Evolutionary conservation across 83 land plant genomes (phyloP).

Genomic region (Isoetes engelmannii): DNA sequence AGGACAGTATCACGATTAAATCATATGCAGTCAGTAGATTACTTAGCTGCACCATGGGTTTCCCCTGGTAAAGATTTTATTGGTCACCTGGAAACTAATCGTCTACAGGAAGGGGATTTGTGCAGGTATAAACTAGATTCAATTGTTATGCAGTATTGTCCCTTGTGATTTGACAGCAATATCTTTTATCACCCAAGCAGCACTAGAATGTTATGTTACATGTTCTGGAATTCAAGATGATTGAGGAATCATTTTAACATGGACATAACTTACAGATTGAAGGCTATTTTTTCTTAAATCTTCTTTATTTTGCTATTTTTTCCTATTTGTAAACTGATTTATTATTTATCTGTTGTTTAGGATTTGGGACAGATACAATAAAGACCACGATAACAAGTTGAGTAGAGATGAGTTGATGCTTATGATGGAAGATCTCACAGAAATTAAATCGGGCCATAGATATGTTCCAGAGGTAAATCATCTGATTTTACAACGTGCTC

Average conservation of each 20-base stretch:
- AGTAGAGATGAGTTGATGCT: constrained; percentile 27
- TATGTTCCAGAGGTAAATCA: constrained; percentile 27
- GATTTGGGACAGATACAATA: constrained; percentile 38
- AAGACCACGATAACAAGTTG: constrained; percentile 25
- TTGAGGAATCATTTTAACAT: neutral
- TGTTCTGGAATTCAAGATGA: no score
- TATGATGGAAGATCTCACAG: constrained; percentile 43
- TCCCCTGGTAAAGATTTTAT: constrained; percentile 35
- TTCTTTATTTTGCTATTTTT: neutral
- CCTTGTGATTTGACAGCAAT: no score
- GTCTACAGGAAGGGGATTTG: constrained; percentile 30
- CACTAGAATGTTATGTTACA: no score
- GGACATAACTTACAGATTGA: neutral
- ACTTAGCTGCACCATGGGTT: constrained; percentile 32
- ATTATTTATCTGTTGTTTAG: constrained; percentile 15
- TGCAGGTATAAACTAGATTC: constrained; percentile 16
- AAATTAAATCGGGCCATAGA: constrained; percentile 34
- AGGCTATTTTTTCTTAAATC: neutral
- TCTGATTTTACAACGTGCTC: neutral
- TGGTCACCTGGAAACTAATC: constrained; percentile 20
- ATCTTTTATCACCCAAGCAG: no score
- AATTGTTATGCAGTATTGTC: no score
- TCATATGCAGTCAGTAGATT: constrained; percentile 37
- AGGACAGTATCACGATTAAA: constrained; percentile 33
- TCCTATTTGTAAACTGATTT: neutral